Base-by-base conservation (phyloP, 2,329 filamentous ascomycete species). In the Sporothrix inflata region DNA sequence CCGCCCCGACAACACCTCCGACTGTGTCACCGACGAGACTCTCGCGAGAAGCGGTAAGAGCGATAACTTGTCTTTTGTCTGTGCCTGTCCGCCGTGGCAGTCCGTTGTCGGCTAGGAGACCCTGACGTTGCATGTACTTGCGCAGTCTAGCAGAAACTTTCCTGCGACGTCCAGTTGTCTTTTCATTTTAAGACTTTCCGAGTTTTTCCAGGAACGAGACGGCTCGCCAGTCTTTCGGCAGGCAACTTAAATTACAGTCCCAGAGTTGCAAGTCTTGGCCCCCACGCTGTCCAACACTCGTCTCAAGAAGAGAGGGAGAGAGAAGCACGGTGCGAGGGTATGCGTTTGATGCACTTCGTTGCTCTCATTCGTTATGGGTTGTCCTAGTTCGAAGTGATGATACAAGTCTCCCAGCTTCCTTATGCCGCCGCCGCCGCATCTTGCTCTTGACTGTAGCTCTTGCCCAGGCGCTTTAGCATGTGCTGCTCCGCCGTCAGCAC, bases 401-500 rank as follows among this genome's bases (percentile, higher is more conserved):
- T 57, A 24, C n/a, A 53, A 53, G n/a, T 19, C 19, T 9, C 27
- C 21, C 3, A 21, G 16, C 19, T 3, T 4, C 38, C 21, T 42
- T 21, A 42, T 12, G 63, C 63, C 24, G 63, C 34, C 16, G 30
- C 30, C 30, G 30, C 30, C 30, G 24, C 38, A 7, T 60, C 53
- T 14, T 60, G 11, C 4, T 5, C 30, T 7, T 19, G 51, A 24
- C 76, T 60, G 72, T 78, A 80, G 11, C 77, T 78, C 12, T 76
- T 76, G 2, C 77, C 77, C 49, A 80, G 76, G 16, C 79, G 71
- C 70, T 78, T 75, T 24, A 81, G 73, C 79, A 81, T 79, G 66
- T 81, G 78, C 70, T 79, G 77, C 71, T 79, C 79, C 0, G 77
- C 77, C 7, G 79, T 81, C 24, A 78, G 40, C 12, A 75, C 74